A percentile compares a stretch with the other conserved stretches of the same genome.
Evolutionary conservation across 1,139 yeast species (phyloP).

Genomic region (Torulaspora globosa): DNA sequence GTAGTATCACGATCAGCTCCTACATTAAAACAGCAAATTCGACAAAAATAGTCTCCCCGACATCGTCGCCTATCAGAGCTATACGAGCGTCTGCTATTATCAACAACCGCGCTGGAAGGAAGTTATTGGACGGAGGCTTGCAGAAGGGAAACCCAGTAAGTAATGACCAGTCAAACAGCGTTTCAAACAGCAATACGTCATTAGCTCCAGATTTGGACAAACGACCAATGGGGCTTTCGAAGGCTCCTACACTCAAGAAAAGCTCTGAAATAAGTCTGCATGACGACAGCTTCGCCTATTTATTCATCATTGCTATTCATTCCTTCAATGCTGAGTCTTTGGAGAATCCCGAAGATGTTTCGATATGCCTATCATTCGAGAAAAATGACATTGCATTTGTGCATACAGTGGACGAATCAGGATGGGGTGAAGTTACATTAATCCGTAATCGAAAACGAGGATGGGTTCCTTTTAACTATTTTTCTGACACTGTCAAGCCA

Average conservation of each 20-base stretch:
- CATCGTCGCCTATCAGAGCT: conserved; percentile 20
- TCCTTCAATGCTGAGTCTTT: conserved; percentile 70
- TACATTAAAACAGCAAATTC: conserved; percentile 10
- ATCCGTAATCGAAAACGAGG: conserved; percentile 72
- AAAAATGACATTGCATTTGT: conserved; percentile 80
- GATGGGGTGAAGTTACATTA: conserved; percentile 96
- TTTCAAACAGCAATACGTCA: conserved; percentile 1
- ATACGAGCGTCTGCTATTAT: conserved; percentile 23
- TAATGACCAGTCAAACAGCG: conserved; percentile 1
- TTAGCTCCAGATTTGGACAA: conserved; percentile 1
- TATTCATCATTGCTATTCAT: conserved; percentile 57
- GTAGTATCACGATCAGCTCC: conserved; percentile 4
- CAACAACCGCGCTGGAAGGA: conserved; percentile 5
- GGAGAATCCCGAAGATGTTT: conserved; percentile 60
- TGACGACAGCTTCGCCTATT: conserved; percentile 35
- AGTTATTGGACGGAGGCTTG: background rate
- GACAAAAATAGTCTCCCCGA: conserved; percentile 6
- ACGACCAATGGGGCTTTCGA: conserved; percentile 4
- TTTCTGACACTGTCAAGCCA: conserved; percentile 53
- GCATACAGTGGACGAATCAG: conserved; percentile 85
- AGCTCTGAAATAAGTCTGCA: conserved; percentile 21
- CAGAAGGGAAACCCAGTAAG: background rate
- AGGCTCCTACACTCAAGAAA: conserved; percentile 18
- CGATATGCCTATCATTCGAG: conserved; percentile 79
- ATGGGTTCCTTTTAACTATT: conserved; percentile 96